phyloP scores from a whole-genome alignment of 345 rosid genomes.

The Citropsis articulata region DNA sequence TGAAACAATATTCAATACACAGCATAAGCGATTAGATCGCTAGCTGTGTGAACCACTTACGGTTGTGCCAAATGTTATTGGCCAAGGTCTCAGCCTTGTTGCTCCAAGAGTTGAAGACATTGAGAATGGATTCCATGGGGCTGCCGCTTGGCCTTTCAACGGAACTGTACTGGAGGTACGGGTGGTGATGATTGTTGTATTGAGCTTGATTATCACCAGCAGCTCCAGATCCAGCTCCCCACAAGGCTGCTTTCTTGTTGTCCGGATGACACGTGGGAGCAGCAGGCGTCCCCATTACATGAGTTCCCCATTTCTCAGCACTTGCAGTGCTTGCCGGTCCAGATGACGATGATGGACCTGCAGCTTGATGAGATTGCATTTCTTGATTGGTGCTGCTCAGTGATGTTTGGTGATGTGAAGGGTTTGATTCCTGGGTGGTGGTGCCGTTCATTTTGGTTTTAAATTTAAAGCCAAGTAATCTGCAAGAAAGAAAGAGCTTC shows the following conservation, averaged over 20 bases:
- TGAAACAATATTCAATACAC: no score
- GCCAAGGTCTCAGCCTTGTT: conserved; percentile 51
- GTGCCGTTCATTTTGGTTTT: conserved; percentile 20
- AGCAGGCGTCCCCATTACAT: conserved; percentile 55
- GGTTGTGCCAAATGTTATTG: conserved; percentile 53
- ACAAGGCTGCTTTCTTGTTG: conserved; percentile 56
- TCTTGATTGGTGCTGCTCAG: neutral
- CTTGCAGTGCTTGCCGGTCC: conserved; percentile 8
- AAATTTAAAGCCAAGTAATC: neutral
- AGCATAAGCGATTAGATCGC: no score
- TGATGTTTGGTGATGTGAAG: conserved; percentile 14
- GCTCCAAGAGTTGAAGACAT: conserved; percentile 45
- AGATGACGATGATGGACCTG: conserved; percentile 11
- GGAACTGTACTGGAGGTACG: conserved; percentile 42
- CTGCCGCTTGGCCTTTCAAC: conserved; percentile 35
- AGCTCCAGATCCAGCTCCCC: conserved; percentile 31
- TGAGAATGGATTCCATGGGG: conserved; percentile 51
- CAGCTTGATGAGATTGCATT: conserved; percentile 3
- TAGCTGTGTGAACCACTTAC: conserved; percentile 19
- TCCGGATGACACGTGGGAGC: conserved; percentile 54
- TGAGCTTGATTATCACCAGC: conserved; percentile 24
- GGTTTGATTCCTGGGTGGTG: conserved; percentile 14
- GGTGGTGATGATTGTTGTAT: conserved; percentile 41
- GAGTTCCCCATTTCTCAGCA: conserved; percentile 51
- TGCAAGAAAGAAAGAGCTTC: neutral